Evolutionary conservation across 768 basidiomycete genomes (phyloP), one percentile per base, ranked within the genome.

Genomic region (Candolleomyces efflorescens): DNA sequence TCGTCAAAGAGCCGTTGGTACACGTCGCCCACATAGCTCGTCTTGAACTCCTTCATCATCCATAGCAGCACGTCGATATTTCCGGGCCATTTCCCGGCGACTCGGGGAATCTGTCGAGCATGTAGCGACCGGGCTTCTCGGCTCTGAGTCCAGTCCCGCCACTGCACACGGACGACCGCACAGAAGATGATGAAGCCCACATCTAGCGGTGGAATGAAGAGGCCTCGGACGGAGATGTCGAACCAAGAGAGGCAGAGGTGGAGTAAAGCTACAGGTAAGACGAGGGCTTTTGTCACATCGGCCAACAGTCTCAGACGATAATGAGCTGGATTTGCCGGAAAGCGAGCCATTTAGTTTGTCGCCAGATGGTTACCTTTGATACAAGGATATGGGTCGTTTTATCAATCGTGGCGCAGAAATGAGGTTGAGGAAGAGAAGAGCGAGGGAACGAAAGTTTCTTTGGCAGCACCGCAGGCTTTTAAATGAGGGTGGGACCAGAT

Each of bases 31-130:
- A 84, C 73, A 67, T 90, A 90, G 63, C 78, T 78, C 20, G 77
- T 82, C 60, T 81, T 78, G 67, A 83, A 80, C 0, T 81, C 80
- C 20, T 72, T 72, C 62, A 80, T 75, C 74, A 86, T 80, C 54
- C 70, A 73, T 48, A 87, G 64, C 56, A 88, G 76, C 49, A 90
- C 68, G 63, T 91, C 89, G 63, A 90, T 71, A 66, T 90, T 90
- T n/a, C 89, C 89, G 3, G 87, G 88, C 85, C 86, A 88, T 72
- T 80, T 84, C 6, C 88, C 88, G 17, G 79, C 72, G 15, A 89
- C 82, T 18, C 77, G 71, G 3, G 84, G 85, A 49, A 86, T 81
- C 2, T 69, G 74, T 59, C 73, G 72, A 5, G 84, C 84, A 5
- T 80, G 78, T 13, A 85, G 68, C 72, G 76, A 11, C 65, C 64